Evolutionary conservation across 2,329 filamentous ascomycete genomes (phyloP).

Genomic region (Cladosporium austrohemisphaericum): DNA sequence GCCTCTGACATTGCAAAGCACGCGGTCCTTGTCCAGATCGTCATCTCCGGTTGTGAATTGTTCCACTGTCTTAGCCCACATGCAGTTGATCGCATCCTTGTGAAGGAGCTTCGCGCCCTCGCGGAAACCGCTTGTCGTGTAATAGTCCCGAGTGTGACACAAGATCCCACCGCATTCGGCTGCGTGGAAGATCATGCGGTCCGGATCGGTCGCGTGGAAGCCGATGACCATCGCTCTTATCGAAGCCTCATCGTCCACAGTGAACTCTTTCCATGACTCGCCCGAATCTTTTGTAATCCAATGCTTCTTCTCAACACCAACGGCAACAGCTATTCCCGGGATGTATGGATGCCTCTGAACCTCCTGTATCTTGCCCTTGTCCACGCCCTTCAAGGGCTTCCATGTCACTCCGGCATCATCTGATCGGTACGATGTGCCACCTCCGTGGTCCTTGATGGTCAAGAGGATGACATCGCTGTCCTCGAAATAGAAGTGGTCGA

Average conservation of each 20-base stretch:
- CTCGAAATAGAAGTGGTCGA: conserved; percentile 81
- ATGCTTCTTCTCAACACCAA: conserved; percentile 65
- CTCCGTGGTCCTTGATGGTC: conserved; percentile 60
- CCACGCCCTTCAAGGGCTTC: conserved; percentile 61
- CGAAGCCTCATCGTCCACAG: conserved; percentile 57
- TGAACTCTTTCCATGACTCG: conserved; percentile 74
- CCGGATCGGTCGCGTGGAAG: conserved; percentile 79
- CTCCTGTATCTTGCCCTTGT: conserved; percentile 58
- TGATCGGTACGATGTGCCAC: conserved; percentile 70
- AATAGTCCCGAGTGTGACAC: conserved; percentile 54
- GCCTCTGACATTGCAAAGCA: conserved; percentile 77
- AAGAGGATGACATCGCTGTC: conserved; percentile 73
- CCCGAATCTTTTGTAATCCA: conserved; percentile 82
- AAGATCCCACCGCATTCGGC: conserved; percentile 36
- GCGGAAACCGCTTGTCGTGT: conserved; percentile 84
- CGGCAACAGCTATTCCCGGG: conserved; percentile 70
- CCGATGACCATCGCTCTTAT: conserved; percentile 56
- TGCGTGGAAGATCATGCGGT: conserved; percentile 77
- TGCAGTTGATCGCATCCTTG: conserved; percentile 68
- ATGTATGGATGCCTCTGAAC: conserved; percentile 78
- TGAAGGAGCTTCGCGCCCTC: conserved; percentile 62
- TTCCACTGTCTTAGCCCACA: conserved; percentile 77
- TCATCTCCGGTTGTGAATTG: conserved; percentile 67
- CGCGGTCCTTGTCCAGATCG: conserved; percentile 63
- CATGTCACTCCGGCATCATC: conserved; percentile 76